These are phyloP conservation scores for Yarrowia divulgata DNA, from an alignment of 805 yeast genomes.

Conservation along the genomic window DNA sequence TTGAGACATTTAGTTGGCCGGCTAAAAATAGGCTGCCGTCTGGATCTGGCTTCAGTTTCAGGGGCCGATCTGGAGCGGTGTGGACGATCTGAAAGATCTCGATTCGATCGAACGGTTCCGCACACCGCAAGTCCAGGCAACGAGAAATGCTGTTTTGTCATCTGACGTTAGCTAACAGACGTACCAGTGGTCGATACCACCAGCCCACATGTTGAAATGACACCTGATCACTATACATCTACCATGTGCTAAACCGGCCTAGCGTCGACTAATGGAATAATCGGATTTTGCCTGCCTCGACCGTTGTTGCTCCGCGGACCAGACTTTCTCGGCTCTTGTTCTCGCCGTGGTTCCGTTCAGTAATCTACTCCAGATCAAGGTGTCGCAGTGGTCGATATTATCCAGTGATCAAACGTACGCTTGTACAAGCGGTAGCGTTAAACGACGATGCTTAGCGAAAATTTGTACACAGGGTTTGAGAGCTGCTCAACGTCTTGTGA, in stretches of 20 bases:
- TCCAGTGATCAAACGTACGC: constrained; percentile 23
- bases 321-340: neutral
- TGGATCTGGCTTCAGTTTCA: too few species aligned
- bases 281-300: neutral
- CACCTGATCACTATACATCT: too few species aligned
- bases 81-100: too few species aligned
- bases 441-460: neutral
- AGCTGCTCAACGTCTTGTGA: constrained; percentile 10
- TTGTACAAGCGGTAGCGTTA: too few species aligned
- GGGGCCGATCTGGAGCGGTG: too few species aligned
- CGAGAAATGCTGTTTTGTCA: too few species aligned
- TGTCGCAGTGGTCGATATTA: neutral
- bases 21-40: constrained; percentile 7
- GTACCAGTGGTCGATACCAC: too few species aligned
- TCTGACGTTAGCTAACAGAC: too few species aligned
- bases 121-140: too few species aligned
- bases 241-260: neutral
- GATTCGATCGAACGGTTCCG: too few species aligned
- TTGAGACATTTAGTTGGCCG: constrained; percentile 12
- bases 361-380: constrained; percentile 25
- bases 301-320: constrained; percentile 4
- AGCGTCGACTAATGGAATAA: neutral
- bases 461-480: neutral
- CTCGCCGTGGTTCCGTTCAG: neutral
- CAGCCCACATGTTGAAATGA: too few species aligned